Evolutionary conservation across 345 rosid species (phyloP).

Genomic region (Syzygium oleosum): DNA sequence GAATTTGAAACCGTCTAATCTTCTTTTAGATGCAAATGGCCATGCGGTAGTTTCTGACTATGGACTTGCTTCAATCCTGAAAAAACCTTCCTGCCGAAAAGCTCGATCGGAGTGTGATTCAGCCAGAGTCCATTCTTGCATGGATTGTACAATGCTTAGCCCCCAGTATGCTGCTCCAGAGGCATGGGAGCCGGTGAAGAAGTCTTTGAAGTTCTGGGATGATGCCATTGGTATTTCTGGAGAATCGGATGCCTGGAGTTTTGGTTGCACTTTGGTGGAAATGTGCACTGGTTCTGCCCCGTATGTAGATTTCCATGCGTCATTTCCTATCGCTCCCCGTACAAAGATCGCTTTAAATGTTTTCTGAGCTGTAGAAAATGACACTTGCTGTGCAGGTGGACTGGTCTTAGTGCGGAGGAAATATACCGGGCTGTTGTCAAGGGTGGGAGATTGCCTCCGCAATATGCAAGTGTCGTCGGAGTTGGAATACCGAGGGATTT

Average conservation of each 20-base stretch:
- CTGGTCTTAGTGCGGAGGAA: slow-evolving; percentile 85
- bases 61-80: slow-evolving; percentile 81
- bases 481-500: slow-evolving; percentile 92
- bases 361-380: background rate
- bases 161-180: slow-evolving; percentile 96
- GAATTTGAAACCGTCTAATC: slow-evolving; percentile 95
- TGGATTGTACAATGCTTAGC: slow-evolving; percentile 81
- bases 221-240: slow-evolving; percentile 81
- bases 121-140: slow-evolving; percentile 56
- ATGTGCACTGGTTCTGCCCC: slow-evolving; percentile 99
- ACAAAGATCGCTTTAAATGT: background rate
- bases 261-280: slow-evolving; percentile 96
- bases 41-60: slow-evolving; percentile 92
- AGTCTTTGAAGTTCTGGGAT: slow-evolving; percentile 85
- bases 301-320: slow-evolving; percentile 45
- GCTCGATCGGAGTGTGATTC: slow-evolving; percentile 58
- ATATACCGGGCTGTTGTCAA: slow-evolving; percentile 86
- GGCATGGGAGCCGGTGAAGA: slow-evolving; percentile 98
- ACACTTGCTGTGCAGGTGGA: slow-evolving; percentile 57
- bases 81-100: slow-evolving; percentile 80
- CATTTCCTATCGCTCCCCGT: background rate
- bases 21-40: slow-evolving; percentile 74
- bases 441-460: slow-evolving; percentile 81
- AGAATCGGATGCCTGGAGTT: slow-evolving; percentile 99
- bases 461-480: slow-evolving; percentile 94